Evolutionary conservation across 768 basidiomycete species (phyloP).

Genomic region (Amyloporia xantha): DNA sequence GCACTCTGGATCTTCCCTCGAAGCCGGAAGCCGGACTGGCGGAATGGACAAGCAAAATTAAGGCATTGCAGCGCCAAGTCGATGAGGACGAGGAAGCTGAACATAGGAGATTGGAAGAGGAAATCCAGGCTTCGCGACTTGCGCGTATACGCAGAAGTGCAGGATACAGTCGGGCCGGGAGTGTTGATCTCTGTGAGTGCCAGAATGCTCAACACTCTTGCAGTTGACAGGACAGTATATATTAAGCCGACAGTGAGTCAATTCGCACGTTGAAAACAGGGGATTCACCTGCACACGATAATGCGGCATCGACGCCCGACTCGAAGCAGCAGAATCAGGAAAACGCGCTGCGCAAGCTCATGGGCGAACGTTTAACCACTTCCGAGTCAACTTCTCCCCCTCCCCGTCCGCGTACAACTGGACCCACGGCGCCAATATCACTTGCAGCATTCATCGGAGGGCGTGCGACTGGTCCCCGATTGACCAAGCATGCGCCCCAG

Average conservation of each 20-base stretch:
- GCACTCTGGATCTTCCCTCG: conserved; percentile 18
- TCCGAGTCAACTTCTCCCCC: not conserved
- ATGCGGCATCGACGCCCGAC: conserved; percentile 25
- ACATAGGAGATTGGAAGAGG: conserved; percentile 55
- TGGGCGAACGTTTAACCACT: conserved; percentile 21
- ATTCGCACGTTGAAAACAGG: conserved; percentile 19
- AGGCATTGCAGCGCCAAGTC: conserved; percentile 72
- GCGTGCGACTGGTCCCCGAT: conserved; percentile 62
- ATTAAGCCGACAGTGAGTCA: conserved; percentile 19
- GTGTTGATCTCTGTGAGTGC: conserved; percentile 42
- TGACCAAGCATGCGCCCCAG: conserved; percentile 70
- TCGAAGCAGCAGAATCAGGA: conserved; percentile 37
- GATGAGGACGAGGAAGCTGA: conserved; percentile 79
- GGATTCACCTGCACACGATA: conserved; percentile 14
- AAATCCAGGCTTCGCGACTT: conserved; percentile 44
- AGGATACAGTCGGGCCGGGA: conserved; percentile 32
- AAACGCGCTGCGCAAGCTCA: conserved; percentile 41
- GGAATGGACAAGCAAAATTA: conserved; percentile 79
- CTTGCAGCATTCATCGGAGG: conserved; percentile 82
- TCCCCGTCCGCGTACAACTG: conserved; percentile 2
- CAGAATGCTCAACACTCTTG: not conserved
- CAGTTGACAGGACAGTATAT: not conserved
- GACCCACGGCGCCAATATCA: conserved; percentile 46
- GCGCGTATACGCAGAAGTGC: conserved; percentile 39
- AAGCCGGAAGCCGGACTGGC: conserved; percentile 63